Percentiles rank a stretch among this genome's conserved stretches.
These are phyloP conservation scores for Metarhizium robertsii DNA, from an alignment of 2,329 filamentous ascomycete genomes.

Conservation along the genomic window DNA sequence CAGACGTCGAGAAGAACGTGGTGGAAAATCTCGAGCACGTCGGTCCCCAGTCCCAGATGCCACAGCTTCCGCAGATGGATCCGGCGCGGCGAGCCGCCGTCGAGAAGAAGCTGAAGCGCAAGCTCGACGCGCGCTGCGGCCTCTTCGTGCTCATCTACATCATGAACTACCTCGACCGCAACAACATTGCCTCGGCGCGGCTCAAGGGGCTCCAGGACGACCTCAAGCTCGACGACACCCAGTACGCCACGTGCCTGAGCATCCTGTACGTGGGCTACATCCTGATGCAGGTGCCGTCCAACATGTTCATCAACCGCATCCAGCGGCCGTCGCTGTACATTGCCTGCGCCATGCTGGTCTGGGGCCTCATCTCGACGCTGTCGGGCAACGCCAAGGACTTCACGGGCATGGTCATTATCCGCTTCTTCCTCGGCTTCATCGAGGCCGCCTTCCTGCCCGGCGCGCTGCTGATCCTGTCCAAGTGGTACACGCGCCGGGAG, in stretches of 20 bases:
- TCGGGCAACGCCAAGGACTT: slow-evolving; percentile 44
- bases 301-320: slow-evolving; percentile 48
- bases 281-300: slow-evolving; percentile 52
- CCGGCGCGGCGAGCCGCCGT: slow-evolving; percentile 42
- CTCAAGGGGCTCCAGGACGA: slow-evolving; percentile 56
- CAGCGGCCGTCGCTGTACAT: slow-evolving; percentile 43
- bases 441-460: slow-evolving; percentile 59
- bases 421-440: slow-evolving; percentile 52
- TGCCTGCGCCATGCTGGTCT: slow-evolving; percentile 42
- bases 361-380: slow-evolving; percentile 51
- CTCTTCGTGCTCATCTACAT: slow-evolving; percentile 69
- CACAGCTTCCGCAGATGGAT: slow-evolving; percentile 15
- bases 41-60: neutral
- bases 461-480: slow-evolving; percentile 52
- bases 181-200: slow-evolving; percentile 59
- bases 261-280: slow-evolving; percentile 61
- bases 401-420: slow-evolving; percentile 41
- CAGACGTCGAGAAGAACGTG: slow-evolving; percentile 6
- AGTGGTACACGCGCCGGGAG: slow-evolving; percentile 57
- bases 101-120: slow-evolving; percentile 59
- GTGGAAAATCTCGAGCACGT: slow-evolving; percentile 4
- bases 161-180: slow-evolving; percentile 60
- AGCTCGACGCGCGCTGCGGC: slow-evolving; percentile 60
- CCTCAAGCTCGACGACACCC: slow-evolving; percentile 40
- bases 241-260: slow-evolving; percentile 55